Evolutionary conservation across 1,139 yeast genomes (phyloP).

Genomic region (Hyphopichia pseudoburtonii): DNA sequence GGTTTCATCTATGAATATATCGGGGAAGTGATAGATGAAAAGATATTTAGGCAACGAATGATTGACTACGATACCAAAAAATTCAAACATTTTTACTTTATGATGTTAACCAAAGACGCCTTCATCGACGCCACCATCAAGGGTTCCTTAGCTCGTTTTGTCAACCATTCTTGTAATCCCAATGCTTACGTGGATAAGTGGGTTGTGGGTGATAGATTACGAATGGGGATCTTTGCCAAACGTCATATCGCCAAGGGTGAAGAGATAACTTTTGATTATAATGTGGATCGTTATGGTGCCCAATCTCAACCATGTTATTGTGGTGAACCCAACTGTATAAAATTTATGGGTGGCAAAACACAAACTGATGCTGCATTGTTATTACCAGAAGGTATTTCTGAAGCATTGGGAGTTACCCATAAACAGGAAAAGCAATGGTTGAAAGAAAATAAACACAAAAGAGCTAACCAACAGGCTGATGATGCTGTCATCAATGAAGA

Average conservation of each 20-base stretch:
- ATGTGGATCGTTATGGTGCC: conserved; percentile 95
- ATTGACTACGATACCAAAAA: conserved; percentile 66
- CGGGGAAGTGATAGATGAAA: conserved; percentile 89
- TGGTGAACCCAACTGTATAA: conserved; percentile 89
- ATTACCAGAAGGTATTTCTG: conserved; percentile 79
- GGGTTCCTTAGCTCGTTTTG: conserved; percentile 87
- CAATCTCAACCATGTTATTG: conserved; percentile 93
- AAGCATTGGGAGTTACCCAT: conserved; percentile 78
- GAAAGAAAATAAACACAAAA: conserved; percentile 52
- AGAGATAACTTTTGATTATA: conserved; percentile 93
- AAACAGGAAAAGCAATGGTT: conserved; percentile 64
- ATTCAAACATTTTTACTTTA: conserved; percentile 88
- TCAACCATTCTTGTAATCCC: conserved; percentile 93
- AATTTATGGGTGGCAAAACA: conserved; percentile 93
- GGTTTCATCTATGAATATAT: conserved; percentile 85
- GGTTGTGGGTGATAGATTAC: conserved; percentile 87
- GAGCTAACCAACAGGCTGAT: conserved; percentile 50
- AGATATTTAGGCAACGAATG: conserved; percentile 70
- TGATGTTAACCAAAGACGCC: conserved; percentile 94
- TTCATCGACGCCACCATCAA: conserved; percentile 90
- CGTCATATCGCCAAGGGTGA: conserved; percentile 74
- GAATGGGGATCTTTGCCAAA: conserved; percentile 95
- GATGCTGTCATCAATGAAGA: conserved; percentile 62
- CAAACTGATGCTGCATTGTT: conserved; percentile 88
- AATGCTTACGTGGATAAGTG: conserved; percentile 95